Evolutionary conservation across 805 yeast species (phyloP).

Genomic region (Monosporozyma solicola): DNA sequence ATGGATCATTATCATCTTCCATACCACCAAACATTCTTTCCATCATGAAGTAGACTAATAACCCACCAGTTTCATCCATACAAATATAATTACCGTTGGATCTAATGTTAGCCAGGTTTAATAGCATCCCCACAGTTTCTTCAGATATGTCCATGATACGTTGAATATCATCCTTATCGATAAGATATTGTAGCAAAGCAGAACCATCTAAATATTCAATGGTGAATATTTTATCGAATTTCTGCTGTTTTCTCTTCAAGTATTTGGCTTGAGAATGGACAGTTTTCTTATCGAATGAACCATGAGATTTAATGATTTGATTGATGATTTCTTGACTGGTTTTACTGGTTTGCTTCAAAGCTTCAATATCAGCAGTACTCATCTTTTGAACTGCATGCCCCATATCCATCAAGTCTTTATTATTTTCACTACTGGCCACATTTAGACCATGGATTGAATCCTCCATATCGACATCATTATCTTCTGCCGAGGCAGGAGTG

Average conservation of each 20-base stretch:
- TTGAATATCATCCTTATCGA: constrained; percentile 64
- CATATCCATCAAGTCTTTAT: constrained; percentile 57
- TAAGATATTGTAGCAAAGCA: constrained; percentile 60
- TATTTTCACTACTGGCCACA: constrained; percentile 42
- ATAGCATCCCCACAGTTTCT: constrained; percentile 69
- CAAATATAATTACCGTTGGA: constrained; percentile 87
- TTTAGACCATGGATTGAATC: constrained; percentile 19
- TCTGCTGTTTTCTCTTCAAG: constrained; percentile 81
- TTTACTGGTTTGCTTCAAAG: constrained; percentile 61
- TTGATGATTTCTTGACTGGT: constrained; percentile 74
- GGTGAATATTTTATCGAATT: constrained; percentile 78
- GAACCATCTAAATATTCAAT: constrained; percentile 68
- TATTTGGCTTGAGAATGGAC: constrained; percentile 86
- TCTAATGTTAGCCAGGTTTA: constrained; percentile 71
- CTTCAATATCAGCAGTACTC: constrained; percentile 73
- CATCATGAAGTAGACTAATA: constrained; percentile 73
- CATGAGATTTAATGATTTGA: constrained; percentile 74
- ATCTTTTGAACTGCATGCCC: constrained; percentile 68
- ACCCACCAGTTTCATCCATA: constrained; percentile 91
- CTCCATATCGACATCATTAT: constrained; percentile 9
- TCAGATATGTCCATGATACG: constrained; percentile 72
- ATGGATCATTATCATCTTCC: constrained; percentile 9
- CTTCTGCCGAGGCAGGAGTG: constrained; percentile 21
- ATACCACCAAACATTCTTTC: constrained; percentile 73
- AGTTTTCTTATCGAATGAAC: constrained; percentile 81